Percentiles rank a stretch among this genome's conserved stretches.
Evolutionary conservation across 2,329 filamentous ascomycete genomes (phyloP).

Genomic region (Claviceps paspali): DNA sequence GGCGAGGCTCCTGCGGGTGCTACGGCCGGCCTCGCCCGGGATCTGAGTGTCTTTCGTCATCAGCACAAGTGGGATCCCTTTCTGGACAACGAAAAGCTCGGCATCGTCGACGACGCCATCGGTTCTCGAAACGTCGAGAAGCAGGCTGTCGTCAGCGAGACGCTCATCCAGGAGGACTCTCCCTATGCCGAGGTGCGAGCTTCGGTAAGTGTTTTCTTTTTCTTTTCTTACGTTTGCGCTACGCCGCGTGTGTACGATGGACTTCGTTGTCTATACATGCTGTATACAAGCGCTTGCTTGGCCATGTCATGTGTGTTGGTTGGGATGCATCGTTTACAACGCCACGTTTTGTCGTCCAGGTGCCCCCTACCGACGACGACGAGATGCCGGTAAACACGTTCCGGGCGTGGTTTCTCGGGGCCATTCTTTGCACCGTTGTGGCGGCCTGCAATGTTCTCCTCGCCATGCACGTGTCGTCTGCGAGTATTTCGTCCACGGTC

Average conservation of each 20-base stretch:
- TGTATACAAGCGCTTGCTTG: too few relatives aligned
- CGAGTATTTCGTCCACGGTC: constrained; percentile 36
- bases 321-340: too few relatives aligned
- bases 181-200: constrained; percentile 14
- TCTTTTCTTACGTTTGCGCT: too few relatives aligned
- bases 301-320: too few relatives aligned
- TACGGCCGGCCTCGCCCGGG: too few relatives aligned
- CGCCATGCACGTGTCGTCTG: constrained; percentile 30
- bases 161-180: constrained; percentile 36
- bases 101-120: constrained; percentile 32
- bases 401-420: constrained; percentile 42
- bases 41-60: constrained; percentile 27
- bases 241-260: too few relatives aligned
- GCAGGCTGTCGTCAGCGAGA: constrained; percentile 28
- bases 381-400: constrained; percentile 40
- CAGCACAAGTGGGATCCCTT: constrained; percentile 43
- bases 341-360: constrained; percentile 3
- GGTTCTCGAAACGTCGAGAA: constrained; percentile 27
- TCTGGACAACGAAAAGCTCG: constrained; percentile 33
- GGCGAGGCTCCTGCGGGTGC: too few relatives aligned
- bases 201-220: constrained; percentile 8
- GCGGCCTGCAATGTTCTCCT: constrained; percentile 42
- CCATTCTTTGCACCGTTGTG: constrained; percentile 40
- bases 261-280: too few relatives aligned
- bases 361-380: constrained; percentile 27